phyloP scores from a whole-genome alignment of 106 monocot genomes.

The Dendrobium nobile region DNA sequence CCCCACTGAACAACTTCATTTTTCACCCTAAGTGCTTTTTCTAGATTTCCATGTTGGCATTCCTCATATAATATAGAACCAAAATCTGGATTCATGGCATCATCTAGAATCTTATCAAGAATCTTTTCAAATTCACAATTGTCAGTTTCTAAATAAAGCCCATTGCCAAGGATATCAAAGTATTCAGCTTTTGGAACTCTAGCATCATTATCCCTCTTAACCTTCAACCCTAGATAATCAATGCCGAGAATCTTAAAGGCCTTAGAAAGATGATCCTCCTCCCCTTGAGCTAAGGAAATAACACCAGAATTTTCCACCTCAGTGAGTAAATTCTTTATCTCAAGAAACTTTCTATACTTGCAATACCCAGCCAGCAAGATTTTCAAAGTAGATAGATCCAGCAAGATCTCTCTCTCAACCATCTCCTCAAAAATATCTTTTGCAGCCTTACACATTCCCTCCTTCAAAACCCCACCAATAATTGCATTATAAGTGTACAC shows the following conservation, averaged over 20 bases:
- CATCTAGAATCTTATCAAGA: constrained; percentile 40
- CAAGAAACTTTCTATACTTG: constrained; percentile 63
- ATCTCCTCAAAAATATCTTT: constrained; percentile 60
- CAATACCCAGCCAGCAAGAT: constrained; percentile 80
- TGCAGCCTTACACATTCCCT: constrained; percentile 42
- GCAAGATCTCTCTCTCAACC: constrained; percentile 40
- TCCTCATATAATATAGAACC: constrained; percentile 27
- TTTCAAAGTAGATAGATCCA: constrained; percentile 52
- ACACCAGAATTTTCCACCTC: constrained; percentile 35
- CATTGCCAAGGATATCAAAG: constrained; percentile 89
- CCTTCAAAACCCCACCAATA: constrained; percentile 56
- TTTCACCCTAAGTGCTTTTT: constrained; percentile 32
- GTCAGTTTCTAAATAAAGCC: constrained; percentile 78
- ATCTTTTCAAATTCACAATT: constrained; percentile 40
- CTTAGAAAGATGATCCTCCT: constrained; percentile 52
- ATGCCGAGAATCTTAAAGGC: constrained; percentile 62
- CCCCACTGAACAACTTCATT: constrained; percentile 46
- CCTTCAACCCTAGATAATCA: constrained; percentile 52
- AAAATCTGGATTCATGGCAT: constrained; percentile 51
- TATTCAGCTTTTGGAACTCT: constrained; percentile 65
- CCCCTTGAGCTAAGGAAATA: constrained; percentile 19
- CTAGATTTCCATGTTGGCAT: constrained; percentile 37
- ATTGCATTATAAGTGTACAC: constrained; percentile 66
- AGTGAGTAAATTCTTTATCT: constrained; percentile 33
- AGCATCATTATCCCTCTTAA: constrained; percentile 66